Base-by-base conservation (phyloP, 108 stramenopile genomes). In the Stephanodiscus minutulus region DNA sequence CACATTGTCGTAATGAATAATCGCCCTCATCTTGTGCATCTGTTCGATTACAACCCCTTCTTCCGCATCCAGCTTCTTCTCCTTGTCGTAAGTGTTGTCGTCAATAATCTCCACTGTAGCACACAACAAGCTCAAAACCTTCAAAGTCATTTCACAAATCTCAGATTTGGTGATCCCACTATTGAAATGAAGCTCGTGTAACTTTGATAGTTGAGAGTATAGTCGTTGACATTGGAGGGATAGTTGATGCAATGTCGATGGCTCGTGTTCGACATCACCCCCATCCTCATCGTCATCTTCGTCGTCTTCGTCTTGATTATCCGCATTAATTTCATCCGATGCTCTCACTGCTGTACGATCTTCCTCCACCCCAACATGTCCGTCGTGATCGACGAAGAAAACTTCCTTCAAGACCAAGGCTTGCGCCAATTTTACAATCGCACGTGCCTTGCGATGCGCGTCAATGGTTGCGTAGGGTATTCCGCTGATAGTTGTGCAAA, bases 391-490 rank as follows among this genome's bases (percentile, higher is more conserved):
- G 33, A 81, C 46, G 59, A 82, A 88, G 52, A 93, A 68, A 13
- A 44, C 55, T 39, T 85, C 84, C 17, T 46, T 66, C 2, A 95
- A 50, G 27, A 86, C 73, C 43, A 95, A 82, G 15, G 85, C 82
- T 9, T 88, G 44, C 8, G 82, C 88, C 36, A 92, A 41, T 57
- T 79, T 52, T 13, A 85, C 50, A 41, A 95, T 71, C 21, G 73
- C 66, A 10, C 82, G 73, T 11, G 91, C 79, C 60, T 92, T 92
- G 18, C 79, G 70, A 36, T 89, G 66, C 17, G 89, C 88, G 59
- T 76, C 84, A 25, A 88, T 84, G 47, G 91, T 91, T 13, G 87
- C 79, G 79, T 78, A 89, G 0, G 93, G 90, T 50, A 89, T 66
- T 24, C 87, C 88, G 27, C 70, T 64, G 64, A 68, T 35, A 36